A percentile compares a stretch with the other conserved stretches of the same genome.
Evolutionary conservation across 2,329 filamentous ascomycete species (phyloP).

Genomic region (Phoma herbarum): DNA sequence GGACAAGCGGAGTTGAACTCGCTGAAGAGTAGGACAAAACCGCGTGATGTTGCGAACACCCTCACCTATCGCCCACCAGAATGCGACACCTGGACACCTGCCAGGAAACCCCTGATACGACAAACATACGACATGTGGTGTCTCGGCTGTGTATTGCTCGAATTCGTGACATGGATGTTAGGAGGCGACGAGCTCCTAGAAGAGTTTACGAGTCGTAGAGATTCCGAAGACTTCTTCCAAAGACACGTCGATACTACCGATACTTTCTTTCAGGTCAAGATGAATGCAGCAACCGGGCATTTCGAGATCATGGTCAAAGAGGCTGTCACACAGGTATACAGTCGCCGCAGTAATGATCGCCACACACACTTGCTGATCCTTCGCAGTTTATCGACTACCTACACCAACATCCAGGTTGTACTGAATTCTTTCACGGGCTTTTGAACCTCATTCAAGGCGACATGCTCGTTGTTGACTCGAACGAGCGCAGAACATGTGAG

Average conservation of each 20-base stretch:
- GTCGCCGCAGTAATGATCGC: neutral
- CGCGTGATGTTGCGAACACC: neutral
- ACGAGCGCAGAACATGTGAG: neutral
- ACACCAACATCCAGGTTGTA: constrained; percentile 19
- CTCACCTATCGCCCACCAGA: constrained; percentile 28
- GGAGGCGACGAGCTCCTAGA: constrained; percentile 14
- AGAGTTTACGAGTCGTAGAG: too few species aligned
- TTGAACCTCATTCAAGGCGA: neutral
- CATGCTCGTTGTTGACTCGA: neutral
- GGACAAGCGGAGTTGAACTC: constrained; percentile 25
- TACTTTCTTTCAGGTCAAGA: constrained; percentile 15
- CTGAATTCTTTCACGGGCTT: constrained; percentile 17
- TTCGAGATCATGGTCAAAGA: constrained; percentile 8
- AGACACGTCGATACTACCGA: too few species aligned
- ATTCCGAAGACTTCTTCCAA: too few species aligned
- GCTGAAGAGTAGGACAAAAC: neutral
- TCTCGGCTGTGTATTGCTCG: constrained; percentile 31
- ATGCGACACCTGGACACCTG: too few species aligned
- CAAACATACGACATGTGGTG: constrained; percentile 36
- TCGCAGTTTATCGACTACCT: constrained; percentile 18
- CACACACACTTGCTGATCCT: neutral
- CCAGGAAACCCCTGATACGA: too few species aligned
- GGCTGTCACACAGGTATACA: constrained; percentile 10
- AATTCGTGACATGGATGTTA: constrained; percentile 27
- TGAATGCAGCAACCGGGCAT: too few species aligned